Evolutionary conservation across 2,329 filamentous ascomycete species (phyloP).

Genomic region (Sclerotinia trifoliorum): DNA sequence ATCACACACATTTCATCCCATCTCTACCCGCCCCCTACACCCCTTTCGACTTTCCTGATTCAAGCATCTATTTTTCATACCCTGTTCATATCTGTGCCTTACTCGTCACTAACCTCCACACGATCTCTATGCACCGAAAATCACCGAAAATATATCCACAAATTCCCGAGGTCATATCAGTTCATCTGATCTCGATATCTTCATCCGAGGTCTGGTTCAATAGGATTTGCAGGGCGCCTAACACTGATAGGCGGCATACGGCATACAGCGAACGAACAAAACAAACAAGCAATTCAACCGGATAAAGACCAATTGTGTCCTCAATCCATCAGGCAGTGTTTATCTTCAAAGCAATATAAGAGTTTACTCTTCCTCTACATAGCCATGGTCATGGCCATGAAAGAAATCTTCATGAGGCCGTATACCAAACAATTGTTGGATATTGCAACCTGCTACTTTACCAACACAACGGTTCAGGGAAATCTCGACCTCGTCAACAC

Average conservation of each 20-base stretch:
- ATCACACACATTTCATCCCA: not conserved
- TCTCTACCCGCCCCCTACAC: not conserved
- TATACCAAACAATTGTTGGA: not conserved
- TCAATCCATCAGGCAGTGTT: constrained; percentile 3
- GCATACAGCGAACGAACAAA: not conserved
- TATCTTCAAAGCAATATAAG: constrained; percentile 7
- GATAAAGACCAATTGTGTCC: not conserved
- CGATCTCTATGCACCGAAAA: not conserved
- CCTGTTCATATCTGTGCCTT: not conserved
- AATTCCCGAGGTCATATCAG: not conserved
- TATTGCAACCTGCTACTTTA: not conserved
- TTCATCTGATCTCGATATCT: constrained; percentile 10
- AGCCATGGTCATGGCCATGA: constrained; percentile 11
- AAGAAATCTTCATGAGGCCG: not conserved
- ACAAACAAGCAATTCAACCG: constrained; percentile 10
- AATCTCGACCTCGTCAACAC: not conserved
- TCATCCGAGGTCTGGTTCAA: not conserved
- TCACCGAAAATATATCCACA: not conserved
- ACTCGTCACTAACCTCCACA: not conserved
- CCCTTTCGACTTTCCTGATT: not conserved
- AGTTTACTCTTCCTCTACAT: not conserved
- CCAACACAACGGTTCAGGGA: not conserved
- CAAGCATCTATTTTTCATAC: constrained; percentile 1
- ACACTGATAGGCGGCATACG: not conserved
- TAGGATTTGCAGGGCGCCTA: constrained; percentile 5